Conservation (phyloP, 371 early-diverging fungal genomes). For the Lichtheimia ramosa region DNA sequence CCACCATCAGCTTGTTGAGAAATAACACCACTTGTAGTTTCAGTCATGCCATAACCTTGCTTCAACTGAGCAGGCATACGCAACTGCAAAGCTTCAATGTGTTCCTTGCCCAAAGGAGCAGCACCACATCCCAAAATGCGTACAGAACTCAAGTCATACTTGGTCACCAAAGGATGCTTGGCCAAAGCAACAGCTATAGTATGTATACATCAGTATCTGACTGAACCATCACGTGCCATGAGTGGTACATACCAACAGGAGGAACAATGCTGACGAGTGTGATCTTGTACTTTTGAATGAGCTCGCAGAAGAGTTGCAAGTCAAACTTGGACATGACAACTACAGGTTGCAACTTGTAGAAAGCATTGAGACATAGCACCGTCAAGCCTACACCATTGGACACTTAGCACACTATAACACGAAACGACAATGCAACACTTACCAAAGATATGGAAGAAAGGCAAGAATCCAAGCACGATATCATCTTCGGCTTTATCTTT, state of each 20-base stretch:
- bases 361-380: conserved; percentile 25
- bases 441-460: conserved; percentile 86
- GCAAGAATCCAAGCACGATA: conserved; percentile 68
- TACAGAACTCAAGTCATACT: conserved; percentile 69
- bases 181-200: conserved; percentile 53
- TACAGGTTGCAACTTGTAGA: conserved; percentile 38
- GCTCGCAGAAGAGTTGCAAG: conserved; percentile 51
- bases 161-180: conserved; percentile 65
- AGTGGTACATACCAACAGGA: conserved; percentile 54
- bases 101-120: conserved; percentile 74
- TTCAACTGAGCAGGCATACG: conserved; percentile 54
- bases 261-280: conserved; percentile 79
- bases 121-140: conserved; percentile 71
- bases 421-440: no score
- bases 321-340: conserved; percentile 71
- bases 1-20: conserved; percentile 15
- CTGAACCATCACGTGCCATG: not conserved
- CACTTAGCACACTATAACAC: not conserved
- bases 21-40: conserved; percentile 47
- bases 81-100: conserved; percentile 46
- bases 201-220: not conserved
- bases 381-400: conserved; percentile 73
- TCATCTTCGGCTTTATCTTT: conserved; percentile 31
- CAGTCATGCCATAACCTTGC: conserved; percentile 80
- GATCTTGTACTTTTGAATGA: conserved; percentile 68